Base-by-base conservation (phyloP, 1,139 yeast genomes). In the Taphrina confusa region DNA sequence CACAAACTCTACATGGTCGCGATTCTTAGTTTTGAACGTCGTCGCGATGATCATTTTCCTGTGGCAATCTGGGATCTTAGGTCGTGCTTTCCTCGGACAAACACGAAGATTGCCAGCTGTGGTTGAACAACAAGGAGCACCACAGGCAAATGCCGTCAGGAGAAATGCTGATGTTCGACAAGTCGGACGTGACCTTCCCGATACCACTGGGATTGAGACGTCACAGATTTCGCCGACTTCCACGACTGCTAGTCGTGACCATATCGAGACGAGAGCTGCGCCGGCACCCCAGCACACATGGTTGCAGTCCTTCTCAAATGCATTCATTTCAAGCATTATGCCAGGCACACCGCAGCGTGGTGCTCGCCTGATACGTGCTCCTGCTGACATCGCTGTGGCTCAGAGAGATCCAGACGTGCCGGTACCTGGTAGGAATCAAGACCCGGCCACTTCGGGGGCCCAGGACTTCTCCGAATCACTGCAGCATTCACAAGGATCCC, bases 41-140 rank as follows among this genome's bases (percentile, higher is more conserved):
- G 47, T 46, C 33, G 60, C 60, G 4, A 8, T 30, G 4, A 54
- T 20, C 25, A 46, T 56, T 37, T 56, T 56, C 34, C 27, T 56
- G 14, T 56, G 60, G 60, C 60, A 56, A 49, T 34, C 52, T 28
- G 60, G 60, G 27, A 14, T 56, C 14, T 18, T 45, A 11, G 50
- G 34, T 25, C 45, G 36, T 25, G 27, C 42, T 9, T 37, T 37
- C 22, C 4, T 39, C 4, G 37, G 50, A 27, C 50, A 28, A 5
- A n/a, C 42, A 1, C 6, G 3, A 12, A n/a, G 18, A 11, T 16
- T 16, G 9, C 27, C 36, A 5, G 27, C 37, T 9, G 34, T 11
- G 4, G 12, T 9, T 44, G 18, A n/a, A 4, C n/a, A 3, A 8
- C 54, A 22, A 34, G 31, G 30, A 4, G 6, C 12, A 6, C 31